phyloP scores from a whole-genome alignment of 148 eudicot species.

The Diospyros lotus region DNA sequence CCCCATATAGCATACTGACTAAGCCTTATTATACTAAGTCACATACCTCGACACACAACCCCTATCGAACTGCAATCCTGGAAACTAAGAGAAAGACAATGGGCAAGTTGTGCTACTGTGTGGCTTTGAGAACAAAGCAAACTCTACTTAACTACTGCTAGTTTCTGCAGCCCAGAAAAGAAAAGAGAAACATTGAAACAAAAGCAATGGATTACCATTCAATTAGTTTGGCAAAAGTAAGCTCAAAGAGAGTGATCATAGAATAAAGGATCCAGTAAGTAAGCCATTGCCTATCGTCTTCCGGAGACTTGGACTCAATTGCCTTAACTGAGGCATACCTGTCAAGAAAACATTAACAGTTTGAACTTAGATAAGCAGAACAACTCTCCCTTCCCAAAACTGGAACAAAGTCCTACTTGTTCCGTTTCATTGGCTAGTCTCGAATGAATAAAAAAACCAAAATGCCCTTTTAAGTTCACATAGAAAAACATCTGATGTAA shows the following conservation, averaged over 20 bases:
- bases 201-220: slow-evolving; percentile 55
- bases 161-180: neutral
- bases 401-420: neutral
- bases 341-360: slow-evolving; percentile 6
- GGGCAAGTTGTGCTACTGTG: neutral
- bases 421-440: too few relatives aligned
- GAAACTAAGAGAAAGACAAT: neutral
- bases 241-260: slow-evolving; percentile 87
- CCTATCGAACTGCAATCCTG: neutral
- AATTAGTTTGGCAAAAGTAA: slow-evolving; percentile 74
- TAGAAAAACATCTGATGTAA: too few relatives aligned
- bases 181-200: neutral
- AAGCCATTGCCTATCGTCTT: slow-evolving; percentile 94
- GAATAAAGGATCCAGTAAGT: slow-evolving; percentile 98
- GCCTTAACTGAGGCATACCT: slow-evolving; percentile 93
- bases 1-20: too few relatives aligned
- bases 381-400: neutral
- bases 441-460: too few relatives aligned
- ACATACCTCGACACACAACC: neutral
- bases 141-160: neutral
- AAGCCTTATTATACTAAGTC: too few relatives aligned
- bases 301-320: slow-evolving; percentile 77
- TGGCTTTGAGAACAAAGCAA: neutral
- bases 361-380: neutral
- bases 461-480: too few relatives aligned